Conservation (phyloP, 768 basidiomycete species). For the Leucosporidium creatinivorum region DNA sequence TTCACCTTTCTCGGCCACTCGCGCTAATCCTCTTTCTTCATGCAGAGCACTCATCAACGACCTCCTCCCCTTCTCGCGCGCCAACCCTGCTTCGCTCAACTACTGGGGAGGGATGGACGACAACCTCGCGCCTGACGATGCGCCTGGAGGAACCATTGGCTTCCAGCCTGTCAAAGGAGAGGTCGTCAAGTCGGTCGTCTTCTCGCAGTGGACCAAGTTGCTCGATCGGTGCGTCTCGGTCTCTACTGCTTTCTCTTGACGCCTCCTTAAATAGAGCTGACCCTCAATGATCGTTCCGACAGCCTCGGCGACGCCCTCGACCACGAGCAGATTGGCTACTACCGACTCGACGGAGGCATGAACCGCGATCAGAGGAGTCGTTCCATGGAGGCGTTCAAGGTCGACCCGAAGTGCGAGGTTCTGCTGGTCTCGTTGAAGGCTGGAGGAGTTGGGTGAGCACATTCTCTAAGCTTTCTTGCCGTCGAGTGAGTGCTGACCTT, state of each 20-base stretch:
- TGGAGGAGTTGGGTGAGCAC: conserved; percentile 66
- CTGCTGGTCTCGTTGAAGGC: conserved; percentile 92
- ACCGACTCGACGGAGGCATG: conserved; percentile 95
- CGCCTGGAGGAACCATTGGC: conserved; percentile 24
- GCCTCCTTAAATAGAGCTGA: conserved; percentile 78
- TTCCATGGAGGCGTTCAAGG: conserved; percentile 87
- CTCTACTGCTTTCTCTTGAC: conserved; percentile 7
- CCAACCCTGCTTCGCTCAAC: conserved; percentile 79
- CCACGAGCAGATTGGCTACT: conserved; percentile 80
- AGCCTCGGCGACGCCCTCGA: conserved; percentile 51
- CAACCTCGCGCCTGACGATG: conserved; percentile 51
- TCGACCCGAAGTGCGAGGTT: conserved; percentile 84
- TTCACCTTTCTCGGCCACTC: not conserved
- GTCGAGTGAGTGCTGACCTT: not conserved
- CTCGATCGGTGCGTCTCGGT: conserved; percentile 31
- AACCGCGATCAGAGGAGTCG: conserved; percentile 84
- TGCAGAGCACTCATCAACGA: conserved; percentile 63
- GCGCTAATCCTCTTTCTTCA: not conserved
- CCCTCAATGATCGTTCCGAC: conserved; percentile 53
- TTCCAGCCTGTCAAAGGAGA: conserved; percentile 32
- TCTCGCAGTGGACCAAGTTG: conserved; percentile 53
- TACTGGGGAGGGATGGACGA: conserved; percentile 73
- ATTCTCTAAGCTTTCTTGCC: no score
- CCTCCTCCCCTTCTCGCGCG: conserved; percentile 67
- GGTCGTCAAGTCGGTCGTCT: conserved; percentile 80